These are phyloP conservation scores for Diddensiella caesifluorescens DNA, from an alignment of 805 yeast genomes.

Conservation along the genomic window DNA sequence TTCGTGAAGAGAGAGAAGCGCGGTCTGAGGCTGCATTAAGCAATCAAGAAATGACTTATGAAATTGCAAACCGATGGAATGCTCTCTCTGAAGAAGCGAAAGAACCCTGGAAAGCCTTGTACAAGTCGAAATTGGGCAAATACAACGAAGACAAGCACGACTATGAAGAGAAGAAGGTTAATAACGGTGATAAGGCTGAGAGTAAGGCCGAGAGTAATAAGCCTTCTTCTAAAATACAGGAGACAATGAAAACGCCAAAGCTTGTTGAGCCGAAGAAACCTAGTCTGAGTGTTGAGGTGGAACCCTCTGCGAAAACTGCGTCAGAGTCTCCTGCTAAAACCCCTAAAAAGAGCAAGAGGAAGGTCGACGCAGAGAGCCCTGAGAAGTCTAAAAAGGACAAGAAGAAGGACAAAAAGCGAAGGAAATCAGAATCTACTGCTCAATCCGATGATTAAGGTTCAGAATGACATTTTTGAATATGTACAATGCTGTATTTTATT, in stretches of 20 bases:
- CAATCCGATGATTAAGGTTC: too few species aligned
- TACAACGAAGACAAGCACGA: slow-evolving; percentile 44
- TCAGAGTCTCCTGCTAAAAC: slow-evolving; percentile 4
- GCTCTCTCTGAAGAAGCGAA: slow-evolving; percentile 64
- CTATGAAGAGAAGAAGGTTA: slow-evolving; percentile 42
- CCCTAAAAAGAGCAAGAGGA: slow-evolving; percentile 29
- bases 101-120: slow-evolving; percentile 59
- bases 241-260: not conserved
- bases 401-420: slow-evolving; percentile 47
- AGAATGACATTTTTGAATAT: too few species aligned
- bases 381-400: slow-evolving; percentile 28
- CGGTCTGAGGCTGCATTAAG: slow-evolving; percentile 58
- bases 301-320: not conserved
- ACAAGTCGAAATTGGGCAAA: slow-evolving; percentile 39
- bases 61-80: slow-evolving; percentile 77
- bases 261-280: not conserved
- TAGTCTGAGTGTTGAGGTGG: too few species aligned
- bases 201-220: not conserved
- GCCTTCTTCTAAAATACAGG: not conserved
- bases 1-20: slow-evolving; percentile 61
- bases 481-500: slow-evolving; percentile 1
- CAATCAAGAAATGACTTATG: slow-evolving; percentile 72
- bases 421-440: slow-evolving; percentile 28
- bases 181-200: not conserved
- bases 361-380: slow-evolving; percentile 5